Percentiles rank a stretch among this genome's conserved stretches.
These are phyloP conservation scores for Lichtheimia corymbifera DNA, from an alignment of 371 early-diverging fungal species.

Conservation along the genomic window DNA sequence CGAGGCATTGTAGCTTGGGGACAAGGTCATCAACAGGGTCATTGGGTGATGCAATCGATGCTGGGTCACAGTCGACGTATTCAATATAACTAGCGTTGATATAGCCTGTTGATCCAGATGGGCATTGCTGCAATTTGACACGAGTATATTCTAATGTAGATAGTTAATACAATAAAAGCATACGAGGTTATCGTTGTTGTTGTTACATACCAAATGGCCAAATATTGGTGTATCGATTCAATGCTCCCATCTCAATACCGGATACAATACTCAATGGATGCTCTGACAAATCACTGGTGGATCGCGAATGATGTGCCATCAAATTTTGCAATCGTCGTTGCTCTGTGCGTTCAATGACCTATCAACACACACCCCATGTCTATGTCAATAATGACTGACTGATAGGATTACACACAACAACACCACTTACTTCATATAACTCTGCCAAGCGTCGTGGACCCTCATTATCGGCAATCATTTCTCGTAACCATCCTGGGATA, in stretches of 20 bases:
- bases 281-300: slow-evolving; percentile 31
- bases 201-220: slow-evolving; percentile 67
- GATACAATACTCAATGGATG: slow-evolving; percentile 65
- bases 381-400: not conserved
- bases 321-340: slow-evolving; percentile 64
- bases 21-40: slow-evolving; percentile 9
- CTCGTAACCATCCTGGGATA: slow-evolving; percentile 32
- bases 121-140: slow-evolving; percentile 38
- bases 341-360: slow-evolving; percentile 52
- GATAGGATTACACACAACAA: not conserved
- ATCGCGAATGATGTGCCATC: slow-evolving; percentile 57
- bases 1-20: slow-evolving; percentile 22
- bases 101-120: slow-evolving; percentile 58
- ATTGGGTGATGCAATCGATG: slow-evolving; percentile 8
- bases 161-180: not conserved
- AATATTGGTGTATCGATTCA: slow-evolving; percentile 80
- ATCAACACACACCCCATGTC: not conserved
- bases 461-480: slow-evolving; percentile 20
- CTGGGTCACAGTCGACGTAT: slow-evolving; percentile 24
- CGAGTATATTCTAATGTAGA: slow-evolving; percentile 50
- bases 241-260: slow-evolving; percentile 65
- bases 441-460: slow-evolving; percentile 41
- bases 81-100: slow-evolving; percentile 76
- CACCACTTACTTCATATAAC: slow-evolving; percentile 27
- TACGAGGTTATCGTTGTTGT: too few relatives aligned